Conservation (phyloP, 2,329 filamentous ascomycete species). For the Corniculantispora saksenae region DNA sequence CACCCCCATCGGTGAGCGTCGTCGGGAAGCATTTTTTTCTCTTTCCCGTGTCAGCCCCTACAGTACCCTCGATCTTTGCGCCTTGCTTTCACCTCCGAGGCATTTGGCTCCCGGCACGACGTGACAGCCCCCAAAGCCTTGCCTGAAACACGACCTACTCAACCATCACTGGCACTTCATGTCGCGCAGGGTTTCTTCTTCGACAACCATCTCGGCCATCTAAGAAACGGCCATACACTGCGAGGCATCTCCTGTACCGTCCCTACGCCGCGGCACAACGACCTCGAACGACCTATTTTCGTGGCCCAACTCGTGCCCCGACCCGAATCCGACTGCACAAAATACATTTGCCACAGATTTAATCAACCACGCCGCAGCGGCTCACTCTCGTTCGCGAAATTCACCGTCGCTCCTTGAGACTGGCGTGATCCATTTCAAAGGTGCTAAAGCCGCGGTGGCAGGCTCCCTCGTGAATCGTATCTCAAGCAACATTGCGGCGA, state of each 20-base stretch:
- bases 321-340: slow-evolving; percentile 14
- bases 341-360: slow-evolving; percentile 1
- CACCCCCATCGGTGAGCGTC: slow-evolving; percentile 6
- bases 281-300: neutral
- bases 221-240: neutral
- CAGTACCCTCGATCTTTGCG: neutral
- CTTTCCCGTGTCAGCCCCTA: neutral
- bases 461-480: slow-evolving; percentile 13
- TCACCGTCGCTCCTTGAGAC: neutral
- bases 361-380: neutral
- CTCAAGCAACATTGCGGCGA: slow-evolving; percentile 11
- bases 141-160: slow-evolving; percentile 20
- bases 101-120: slow-evolving; percentile 14
- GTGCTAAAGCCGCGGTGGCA: slow-evolving; percentile 9
- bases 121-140: slow-evolving; percentile 15
- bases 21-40: slow-evolving; percentile 7
- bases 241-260: neutral
- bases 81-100: neutral
- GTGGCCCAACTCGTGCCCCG: slow-evolving; percentile 2
- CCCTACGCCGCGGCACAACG: neutral
- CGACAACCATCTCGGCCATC: slow-evolving; percentile 8
- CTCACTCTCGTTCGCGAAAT: neutral
- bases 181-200: slow-evolving; percentile 2
- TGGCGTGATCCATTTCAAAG: neutral
- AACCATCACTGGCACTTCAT: slow-evolving; percentile 9